Conservation (phyloP, 2,329 filamentous ascomycete species). For the Diaporthe longicolla region DNA sequence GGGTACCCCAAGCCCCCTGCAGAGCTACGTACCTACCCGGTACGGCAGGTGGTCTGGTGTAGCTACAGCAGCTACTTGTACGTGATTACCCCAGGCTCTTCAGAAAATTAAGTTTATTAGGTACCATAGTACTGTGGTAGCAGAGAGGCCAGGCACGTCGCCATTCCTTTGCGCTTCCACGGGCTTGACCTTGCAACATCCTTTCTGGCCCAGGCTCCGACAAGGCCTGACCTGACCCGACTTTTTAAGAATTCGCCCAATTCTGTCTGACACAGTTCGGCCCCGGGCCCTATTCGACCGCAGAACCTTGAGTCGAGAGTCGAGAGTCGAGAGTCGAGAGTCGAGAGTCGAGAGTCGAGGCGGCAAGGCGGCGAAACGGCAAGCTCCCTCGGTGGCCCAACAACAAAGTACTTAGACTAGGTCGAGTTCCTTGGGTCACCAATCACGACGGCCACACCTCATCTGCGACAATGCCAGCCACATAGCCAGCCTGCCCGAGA, state of each 20-base stretch:
- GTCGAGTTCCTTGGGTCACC: background rate
- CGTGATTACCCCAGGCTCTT: background rate
- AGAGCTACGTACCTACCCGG: background rate
- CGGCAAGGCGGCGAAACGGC: conserved; percentile 1
- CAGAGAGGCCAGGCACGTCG: background rate
- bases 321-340: background rate
- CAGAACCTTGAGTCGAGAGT: conserved; percentile 3
- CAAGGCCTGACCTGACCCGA: conserved; percentile 9
- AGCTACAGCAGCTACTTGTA: conserved; percentile 7
- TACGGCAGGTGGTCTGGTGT: background rate
- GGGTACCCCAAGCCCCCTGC: conserved; percentile 13
- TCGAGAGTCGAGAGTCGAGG: no score
- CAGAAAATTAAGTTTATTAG: conserved; percentile 14
- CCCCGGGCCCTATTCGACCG: conserved; percentile 5
- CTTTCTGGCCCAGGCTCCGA: background rate
- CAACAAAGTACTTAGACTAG: background rate
- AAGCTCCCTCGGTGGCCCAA: conserved; percentile 25
- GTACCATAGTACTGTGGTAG: no score
- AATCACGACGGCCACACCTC: conserved; percentile 34
- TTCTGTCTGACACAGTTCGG: conserved; percentile 27
- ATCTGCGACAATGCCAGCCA: conserved; percentile 32
- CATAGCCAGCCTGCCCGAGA: conserved; percentile 34
- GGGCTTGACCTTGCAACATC: conserved; percentile 28
- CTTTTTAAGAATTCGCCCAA: background rate
- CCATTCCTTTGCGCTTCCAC: conserved; percentile 14